Conservation (phyloP, 768 basidiomycete species). For the Naganishia friedmannii region DNA sequence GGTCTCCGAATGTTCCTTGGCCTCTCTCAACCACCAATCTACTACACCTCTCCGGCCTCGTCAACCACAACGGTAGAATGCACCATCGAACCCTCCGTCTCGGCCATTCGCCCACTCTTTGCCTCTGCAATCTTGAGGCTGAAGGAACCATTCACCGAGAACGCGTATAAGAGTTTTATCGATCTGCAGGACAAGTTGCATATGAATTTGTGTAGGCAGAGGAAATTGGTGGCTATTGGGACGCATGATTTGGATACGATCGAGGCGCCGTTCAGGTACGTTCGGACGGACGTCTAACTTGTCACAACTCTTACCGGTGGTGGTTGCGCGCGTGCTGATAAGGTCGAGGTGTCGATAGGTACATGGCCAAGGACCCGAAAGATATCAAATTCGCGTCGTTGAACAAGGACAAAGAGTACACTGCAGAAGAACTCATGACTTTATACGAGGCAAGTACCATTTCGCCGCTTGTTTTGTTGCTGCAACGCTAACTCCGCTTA, state of each 20-base stretch:
- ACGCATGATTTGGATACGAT: conserved; percentile 95
- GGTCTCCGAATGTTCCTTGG: conserved; percentile 79
- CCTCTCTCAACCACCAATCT: conserved; percentile 65
- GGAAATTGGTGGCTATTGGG: conserved; percentile 91
- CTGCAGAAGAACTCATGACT: conserved; percentile 86
- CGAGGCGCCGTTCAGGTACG: conserved; percentile 79
- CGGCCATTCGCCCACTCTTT: conserved; percentile 81
- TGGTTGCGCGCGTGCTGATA: conserved; percentile 10
- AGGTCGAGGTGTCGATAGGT: conserved; percentile 31
- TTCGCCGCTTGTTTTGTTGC: neutral
- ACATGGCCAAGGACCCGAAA: conserved; percentile 59
- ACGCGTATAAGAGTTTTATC: conserved; percentile 93
- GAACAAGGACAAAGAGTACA: conserved; percentile 72
- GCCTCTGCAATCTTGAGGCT: conserved; percentile 87
- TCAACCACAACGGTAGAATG: conserved; percentile 62
- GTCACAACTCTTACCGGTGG: too few species aligned
- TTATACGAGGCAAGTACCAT: conserved; percentile 72
- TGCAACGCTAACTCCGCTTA: neutral
- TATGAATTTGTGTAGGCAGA: conserved; percentile 84
- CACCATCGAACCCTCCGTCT: conserved; percentile 70
- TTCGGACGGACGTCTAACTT: too few species aligned
- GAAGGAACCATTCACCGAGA: conserved; percentile 72
- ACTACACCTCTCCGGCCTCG: conserved; percentile 67
- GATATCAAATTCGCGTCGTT: conserved; percentile 89
- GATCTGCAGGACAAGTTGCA: conserved; percentile 99